phyloP scores from a whole-genome alignment of 2,329 filamentous ascomycete genomes.

The Xylariaceae sp. region DNA sequence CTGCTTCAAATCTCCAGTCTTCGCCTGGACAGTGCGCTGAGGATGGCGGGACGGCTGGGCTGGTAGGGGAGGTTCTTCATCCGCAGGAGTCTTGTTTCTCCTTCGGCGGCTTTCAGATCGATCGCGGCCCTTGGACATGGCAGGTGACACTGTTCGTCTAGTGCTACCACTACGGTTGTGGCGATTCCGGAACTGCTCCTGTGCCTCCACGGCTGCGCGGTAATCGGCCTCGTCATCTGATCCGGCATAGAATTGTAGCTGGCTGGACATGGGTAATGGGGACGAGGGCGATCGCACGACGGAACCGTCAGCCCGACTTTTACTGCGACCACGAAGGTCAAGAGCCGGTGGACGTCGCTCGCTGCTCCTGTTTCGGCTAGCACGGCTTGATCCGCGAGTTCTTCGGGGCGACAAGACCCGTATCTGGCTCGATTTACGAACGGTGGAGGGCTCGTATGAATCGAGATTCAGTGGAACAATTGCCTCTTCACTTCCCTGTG shows the following conservation, averaged over 20 bases:
- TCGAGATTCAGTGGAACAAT: conserved; percentile 28
- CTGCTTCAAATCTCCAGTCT: conserved; percentile 49
- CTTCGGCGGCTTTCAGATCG: conserved; percentile 38
- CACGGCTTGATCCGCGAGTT: conserved; percentile 39
- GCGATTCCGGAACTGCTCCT: conserved; percentile 52
- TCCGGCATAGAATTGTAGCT: conserved; percentile 44
- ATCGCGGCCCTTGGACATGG: conserved; percentile 33
- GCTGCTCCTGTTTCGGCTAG: conserved; percentile 42
- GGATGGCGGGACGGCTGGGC: conserved; percentile 4
- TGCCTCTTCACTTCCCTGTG: conserved; percentile 23
- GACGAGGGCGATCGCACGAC: conserved; percentile 68
- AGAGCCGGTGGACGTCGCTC: conserved; percentile 41
- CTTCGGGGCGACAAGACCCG: conserved; percentile 29
- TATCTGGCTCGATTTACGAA: conserved; percentile 39
- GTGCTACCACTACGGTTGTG: conserved; percentile 48
- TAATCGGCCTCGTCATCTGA: conserved; percentile 64
- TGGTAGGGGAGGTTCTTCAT: conserved; percentile 30
- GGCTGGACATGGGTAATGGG: conserved; percentile 68
- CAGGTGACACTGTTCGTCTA: conserved; percentile 31
- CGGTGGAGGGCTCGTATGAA: conserved; percentile 39
- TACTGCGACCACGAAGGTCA: conserved; percentile 58
- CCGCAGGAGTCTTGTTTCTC: conserved; percentile 29
- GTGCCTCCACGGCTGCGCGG: conserved; percentile 46
- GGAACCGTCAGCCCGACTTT: conserved; percentile 54
- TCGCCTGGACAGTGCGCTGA: conserved; percentile 28